Base-by-base conservation (phyloP, 192 early-diverging fungal species). In the Rhizophagus clarus region DNA sequence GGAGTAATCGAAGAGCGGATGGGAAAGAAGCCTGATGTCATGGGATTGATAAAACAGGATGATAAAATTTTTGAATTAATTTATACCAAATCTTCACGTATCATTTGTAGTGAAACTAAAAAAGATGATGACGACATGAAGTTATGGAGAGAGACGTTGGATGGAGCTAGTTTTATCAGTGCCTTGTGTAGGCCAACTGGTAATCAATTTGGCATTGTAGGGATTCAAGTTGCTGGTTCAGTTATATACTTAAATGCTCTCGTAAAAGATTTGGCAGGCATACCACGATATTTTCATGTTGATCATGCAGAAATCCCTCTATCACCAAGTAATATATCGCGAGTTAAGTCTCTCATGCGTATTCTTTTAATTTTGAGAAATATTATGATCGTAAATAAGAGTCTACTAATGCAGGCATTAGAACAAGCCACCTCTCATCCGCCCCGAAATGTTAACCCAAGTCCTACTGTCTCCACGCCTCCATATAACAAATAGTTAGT, bases 141-240 rank as follows among this genome's bases (percentile, higher is more conserved):
- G 49, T 76, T 76, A 51, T 76, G 61, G 62, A 76, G 62, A 51
- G 61, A 76, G 63, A 60, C 29, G n/a, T 31, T 76, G 49, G 75
- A 76, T 76, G 61, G 61, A 64, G 49, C 63, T 56, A 76, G 75
- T 76, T 51, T 60, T 64, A 51, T 76, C 14, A 31, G 47, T 76
- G 45, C 49, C 49, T 22, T 61, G 29, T 76, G 61, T 76, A 62
- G 61, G 26, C 28, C 75, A 56, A 76, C n/a, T 56, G 63, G 61
- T 64, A 76, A 76, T 76, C 75, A 66, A 64, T 76, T 76, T 40
- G 62, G 62, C 66, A 56, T 76, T 29, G 61, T 76, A 64, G 22
- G 75, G 28, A 76, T 76, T 42, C 61, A 76, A 64, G 61, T 64
- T 61, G 75, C 75, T 64, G 37, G 61, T 76, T 29, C 62, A 51